phyloP scores from a whole-genome alignment of 208 protist species.

The Angomonas ambiguus region DNA sequence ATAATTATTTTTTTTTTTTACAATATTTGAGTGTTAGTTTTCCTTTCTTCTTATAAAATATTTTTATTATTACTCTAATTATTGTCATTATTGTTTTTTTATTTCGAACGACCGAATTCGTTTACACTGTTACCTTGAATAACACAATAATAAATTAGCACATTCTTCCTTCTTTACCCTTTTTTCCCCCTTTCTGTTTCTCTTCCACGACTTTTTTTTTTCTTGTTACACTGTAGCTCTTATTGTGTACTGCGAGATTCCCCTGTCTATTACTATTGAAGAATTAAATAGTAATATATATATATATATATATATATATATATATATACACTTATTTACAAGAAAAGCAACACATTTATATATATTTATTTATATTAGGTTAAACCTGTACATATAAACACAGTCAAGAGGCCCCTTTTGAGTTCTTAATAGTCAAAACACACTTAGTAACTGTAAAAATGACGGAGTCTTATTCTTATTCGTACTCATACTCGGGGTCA shows the following conservation, averaged over 20 bases:
- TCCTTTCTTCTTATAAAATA: no score
- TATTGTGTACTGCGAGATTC: neutral
- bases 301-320: neutral
- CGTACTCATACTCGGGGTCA: slow-evolving; percentile 17
- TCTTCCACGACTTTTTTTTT: neutral
- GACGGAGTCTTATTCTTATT: slow-evolving; percentile 13
- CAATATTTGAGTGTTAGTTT: neutral
- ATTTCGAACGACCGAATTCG: no score
- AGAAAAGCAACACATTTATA: neutral
- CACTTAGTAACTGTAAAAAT: no score
- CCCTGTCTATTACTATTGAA: no score
- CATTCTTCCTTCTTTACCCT: neutral
- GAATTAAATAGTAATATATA: neutral
- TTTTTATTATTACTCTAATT: no score
- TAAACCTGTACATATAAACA: neutral
- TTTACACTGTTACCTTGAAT: no score
- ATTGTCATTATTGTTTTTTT: no score
- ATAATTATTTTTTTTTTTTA: neutral
- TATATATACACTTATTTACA: neutral
- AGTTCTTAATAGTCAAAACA: no score
- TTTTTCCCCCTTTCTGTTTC: neutral
- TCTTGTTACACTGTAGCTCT: neutral
- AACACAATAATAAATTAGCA: no score
- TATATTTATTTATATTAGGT: neutral
- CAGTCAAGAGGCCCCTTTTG: no score